phyloP scores from a whole-genome alignment of 768 basidiomycete genomes.

The Pholiota molesta region DNA sequence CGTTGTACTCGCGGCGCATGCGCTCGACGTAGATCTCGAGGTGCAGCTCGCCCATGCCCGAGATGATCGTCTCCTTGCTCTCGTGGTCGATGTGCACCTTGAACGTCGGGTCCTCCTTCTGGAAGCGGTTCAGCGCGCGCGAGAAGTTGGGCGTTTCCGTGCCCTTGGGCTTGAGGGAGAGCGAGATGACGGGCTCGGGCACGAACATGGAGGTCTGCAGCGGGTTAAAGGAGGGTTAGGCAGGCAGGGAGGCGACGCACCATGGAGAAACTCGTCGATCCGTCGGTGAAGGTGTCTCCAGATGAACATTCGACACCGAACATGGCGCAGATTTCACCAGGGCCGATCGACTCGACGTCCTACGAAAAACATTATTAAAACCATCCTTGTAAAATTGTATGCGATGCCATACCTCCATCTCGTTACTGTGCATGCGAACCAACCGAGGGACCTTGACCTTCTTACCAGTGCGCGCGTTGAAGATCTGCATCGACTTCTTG shows the following conservation, averaged over 20 bases:
- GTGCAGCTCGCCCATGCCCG: constrained; percentile 99
- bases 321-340: constrained; percentile 99
- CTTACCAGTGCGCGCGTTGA: constrained; percentile 93
- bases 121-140: constrained; percentile 94
- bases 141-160: constrained; percentile 96
- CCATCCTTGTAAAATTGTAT: neutral
- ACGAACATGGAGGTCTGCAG: constrained; percentile 95
- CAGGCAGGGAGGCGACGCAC: constrained; percentile 42
- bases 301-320: constrained; percentile 99
- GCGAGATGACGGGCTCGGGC: constrained; percentile 96
- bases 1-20: constrained; percentile 97
- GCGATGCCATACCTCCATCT: constrained; percentile 92
- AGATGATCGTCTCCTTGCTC: constrained; percentile 99
- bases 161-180: constrained; percentile 90
- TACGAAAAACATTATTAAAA: constrained; percentile 28
- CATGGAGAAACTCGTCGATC: constrained; percentile 90
- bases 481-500: constrained; percentile 84
- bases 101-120: constrained; percentile 99
- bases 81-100: constrained; percentile 93
- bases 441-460: constrained; percentile 95
- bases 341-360: constrained; percentile 93
- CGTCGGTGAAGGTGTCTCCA: constrained; percentile 97
- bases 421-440: constrained; percentile 97
- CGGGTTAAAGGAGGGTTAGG: constrained; percentile 5
- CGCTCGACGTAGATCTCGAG: constrained; percentile 99